Base-by-base conservation (phyloP, 495 filamentous ascomycete genomes). In the Cenococcum geophilum region DNA sequence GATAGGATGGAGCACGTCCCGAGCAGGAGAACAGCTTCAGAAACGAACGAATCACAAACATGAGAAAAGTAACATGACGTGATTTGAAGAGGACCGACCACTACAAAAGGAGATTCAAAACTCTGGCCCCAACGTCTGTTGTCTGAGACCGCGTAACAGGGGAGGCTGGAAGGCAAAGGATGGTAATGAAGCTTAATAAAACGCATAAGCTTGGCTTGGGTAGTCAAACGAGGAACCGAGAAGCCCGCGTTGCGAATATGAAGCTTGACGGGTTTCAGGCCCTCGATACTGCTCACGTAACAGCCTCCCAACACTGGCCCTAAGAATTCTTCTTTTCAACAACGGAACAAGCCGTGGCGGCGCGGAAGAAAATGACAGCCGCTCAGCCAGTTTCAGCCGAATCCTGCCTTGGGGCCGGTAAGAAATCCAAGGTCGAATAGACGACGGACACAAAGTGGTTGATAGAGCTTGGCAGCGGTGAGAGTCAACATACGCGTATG, bases 41-140 rank as follows among this genome's bases (percentile, higher is more conserved):
- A 62, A 62, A 56, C 59, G 66, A 56, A 53, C 66, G 48, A 68
- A 65, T 65, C 59, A 68, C 59, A 65, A 55, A 62, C 62, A 65
- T 65, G 36, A 34, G 35, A 20, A 62, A 55, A 60, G 37, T 22
- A 36, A 36, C 32, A 25, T 36, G 50, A 61, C 55, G 62, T 35
- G 25, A 32, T 47, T 23, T 16, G 14, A 58, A 25, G 42, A 45
- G 4, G 20, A 36, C 25, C 43, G 25, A 43, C 36, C 58, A 51
- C 60, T 61, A 34, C 43, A 61, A 1, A 25, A 51, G 58, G 53
- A 50, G 53, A 58, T 59, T 45, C 40, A 34, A 68, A 68, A 68
- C 27, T 32, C 58, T 56, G 49, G 58, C 22, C 59, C 58, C 51
- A 59, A 65, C 66, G 62, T 62, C 51, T 54, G 16, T 37, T 25